Conservation (phyloP, 225 moss, liverwort and hornwort genomes). For the Pleurozium schreberi region DNA sequence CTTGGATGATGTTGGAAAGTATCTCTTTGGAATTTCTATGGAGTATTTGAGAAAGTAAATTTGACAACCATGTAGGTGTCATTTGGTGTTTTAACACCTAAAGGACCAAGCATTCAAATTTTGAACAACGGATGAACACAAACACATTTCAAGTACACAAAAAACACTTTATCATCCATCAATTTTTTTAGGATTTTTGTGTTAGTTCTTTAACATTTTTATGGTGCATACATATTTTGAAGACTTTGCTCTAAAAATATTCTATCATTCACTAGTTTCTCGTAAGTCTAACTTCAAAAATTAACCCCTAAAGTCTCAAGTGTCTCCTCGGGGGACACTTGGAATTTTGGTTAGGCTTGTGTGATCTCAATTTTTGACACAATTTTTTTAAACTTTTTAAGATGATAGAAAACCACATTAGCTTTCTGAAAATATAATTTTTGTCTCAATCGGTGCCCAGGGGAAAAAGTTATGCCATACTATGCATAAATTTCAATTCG, state of each 20-base stretch:
- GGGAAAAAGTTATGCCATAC: too few species aligned
- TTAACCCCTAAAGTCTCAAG: too few species aligned
- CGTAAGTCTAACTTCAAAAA: rapidly evolving
- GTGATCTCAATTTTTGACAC: too few species aligned
- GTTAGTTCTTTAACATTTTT: neutral
- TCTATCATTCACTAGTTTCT: neutral
- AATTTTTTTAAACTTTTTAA: too few species aligned
- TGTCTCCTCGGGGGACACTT: too few species aligned
- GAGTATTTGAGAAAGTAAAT: neutral
- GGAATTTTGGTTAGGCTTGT: too few species aligned
- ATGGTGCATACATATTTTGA: neutral
- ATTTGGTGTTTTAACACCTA: neutral
- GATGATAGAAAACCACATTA: too few species aligned
- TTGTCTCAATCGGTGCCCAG: too few species aligned
- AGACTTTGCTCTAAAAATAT: neutral
- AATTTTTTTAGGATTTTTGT: neutral
- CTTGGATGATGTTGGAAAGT: neutral
- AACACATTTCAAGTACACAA: neutral
- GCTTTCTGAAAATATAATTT: too few species aligned
- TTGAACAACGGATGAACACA: neutral
- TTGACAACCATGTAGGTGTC: neutral
- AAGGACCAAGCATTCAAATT: neutral
- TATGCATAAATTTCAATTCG: too few species aligned
- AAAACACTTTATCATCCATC: neutral
- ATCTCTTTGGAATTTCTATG: rapidly evolving